Evolutionary conservation across 2,329 filamentous ascomycete genomes (phyloP).

Genomic region (Zasmidium angulare): DNA sequence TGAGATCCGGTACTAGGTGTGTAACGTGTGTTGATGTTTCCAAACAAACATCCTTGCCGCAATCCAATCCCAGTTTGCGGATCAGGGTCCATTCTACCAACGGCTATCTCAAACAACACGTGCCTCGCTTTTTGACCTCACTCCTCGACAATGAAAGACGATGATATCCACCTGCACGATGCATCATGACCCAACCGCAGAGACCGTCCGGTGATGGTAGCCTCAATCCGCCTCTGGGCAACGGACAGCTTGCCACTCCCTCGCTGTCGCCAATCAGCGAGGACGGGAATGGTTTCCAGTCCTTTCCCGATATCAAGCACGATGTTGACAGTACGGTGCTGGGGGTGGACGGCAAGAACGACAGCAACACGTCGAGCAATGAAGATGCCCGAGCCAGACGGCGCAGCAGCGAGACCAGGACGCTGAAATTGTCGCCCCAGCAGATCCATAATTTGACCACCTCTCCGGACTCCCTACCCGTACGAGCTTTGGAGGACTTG

Average conservation of each 20-base stretch:
- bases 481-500: slow-evolving; percentile 19
- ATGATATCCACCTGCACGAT: slow-evolving; percentile 6
- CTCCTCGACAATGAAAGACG: neutral
- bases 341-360: neutral
- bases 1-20: neutral
- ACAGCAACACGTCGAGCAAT: neutral
- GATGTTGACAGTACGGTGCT: neutral
- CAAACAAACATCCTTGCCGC: neutral
- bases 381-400: slow-evolving; percentile 3
- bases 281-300: slow-evolving; percentile 7
- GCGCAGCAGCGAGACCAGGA: slow-evolving; percentile 18
- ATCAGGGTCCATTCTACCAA: neutral
- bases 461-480: slow-evolving; percentile 23
- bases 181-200: slow-evolving; percentile 15
- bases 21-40: neutral
- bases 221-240: slow-evolving; percentile 2
- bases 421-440: slow-evolving; percentile 17
- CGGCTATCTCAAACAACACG: neutral
- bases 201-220: slow-evolving; percentile 11
- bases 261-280: slow-evolving; percentile 19
- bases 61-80: neutral
- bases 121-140: neutral
- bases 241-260: slow-evolving; percentile 19
- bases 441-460: slow-evolving; percentile 20
- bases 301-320: slow-evolving; percentile 3